phyloP scores from a whole-genome alignment of 75 land plant genomes.

The Picea glauca region DNA sequence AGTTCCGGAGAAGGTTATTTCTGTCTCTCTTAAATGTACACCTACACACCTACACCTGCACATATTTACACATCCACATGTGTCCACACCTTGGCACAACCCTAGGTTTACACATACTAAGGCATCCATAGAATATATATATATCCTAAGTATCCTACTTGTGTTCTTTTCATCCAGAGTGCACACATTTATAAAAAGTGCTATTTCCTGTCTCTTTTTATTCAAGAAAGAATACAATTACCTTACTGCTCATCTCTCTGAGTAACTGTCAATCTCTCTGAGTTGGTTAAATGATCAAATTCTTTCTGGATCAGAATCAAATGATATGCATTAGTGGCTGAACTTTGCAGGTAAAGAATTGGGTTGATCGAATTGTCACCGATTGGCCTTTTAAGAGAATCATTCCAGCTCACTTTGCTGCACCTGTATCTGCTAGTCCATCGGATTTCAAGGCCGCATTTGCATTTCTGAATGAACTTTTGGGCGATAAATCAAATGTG shows the following conservation, averaged over 20 bases:
- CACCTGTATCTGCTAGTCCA: slow-evolving; percentile 73
- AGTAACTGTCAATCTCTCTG: not conserved
- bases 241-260: not conserved
- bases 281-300: not conserved
- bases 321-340: not conserved
- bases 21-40: not conserved
- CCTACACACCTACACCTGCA: not conserved
- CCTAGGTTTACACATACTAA: not conserved
- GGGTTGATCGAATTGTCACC: slow-evolving; percentile 75
- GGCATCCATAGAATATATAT: not conserved
- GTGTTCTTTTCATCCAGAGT: not conserved
- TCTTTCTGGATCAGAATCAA: not conserved
- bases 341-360: slow-evolving; percentile 73
- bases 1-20: slow-evolving; percentile 91
- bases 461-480: slow-evolving; percentile 85
- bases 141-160: not conserved
- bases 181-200: not conserved
- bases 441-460: slow-evolving; percentile 91
- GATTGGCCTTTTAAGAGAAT: slow-evolving; percentile 92
- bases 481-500: slow-evolving; percentile 50
- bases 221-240: not conserved
- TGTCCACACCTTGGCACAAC: not conserved
- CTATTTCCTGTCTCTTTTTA: not conserved
- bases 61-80: not conserved
- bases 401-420: slow-evolving; percentile 94